phyloP scores from a whole-genome alignment of 1,284 basidiomycete species.

The Ustilago vetiveriae region DNA sequence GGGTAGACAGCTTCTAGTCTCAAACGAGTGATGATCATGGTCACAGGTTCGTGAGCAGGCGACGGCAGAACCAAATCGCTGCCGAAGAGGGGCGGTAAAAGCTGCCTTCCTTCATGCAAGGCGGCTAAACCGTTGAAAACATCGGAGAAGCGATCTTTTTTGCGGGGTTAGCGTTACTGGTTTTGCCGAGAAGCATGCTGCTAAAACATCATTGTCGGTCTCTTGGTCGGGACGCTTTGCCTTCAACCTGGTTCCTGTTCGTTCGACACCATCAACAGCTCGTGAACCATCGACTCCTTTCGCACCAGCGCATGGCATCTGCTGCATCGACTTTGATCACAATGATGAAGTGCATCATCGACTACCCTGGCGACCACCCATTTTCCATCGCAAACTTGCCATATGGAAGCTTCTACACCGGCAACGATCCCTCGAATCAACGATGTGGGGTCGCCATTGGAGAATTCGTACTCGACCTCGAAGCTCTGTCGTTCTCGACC shows the following conservation, averaged over 20 bases:
- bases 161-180: not conserved
- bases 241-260: not conserved
- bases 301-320: no score
- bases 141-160: not conserved
- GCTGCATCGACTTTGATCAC: no score
- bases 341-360: slow-evolving; percentile 19
- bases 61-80: not conserved
- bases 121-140: not conserved
- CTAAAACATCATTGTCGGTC: no score
- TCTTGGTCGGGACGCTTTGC: not conserved
- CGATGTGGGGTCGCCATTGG: slow-evolving; percentile 45
- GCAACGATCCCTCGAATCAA: not conserved
- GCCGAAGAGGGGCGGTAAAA: no score
- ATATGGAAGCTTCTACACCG: slow-evolving; percentile 46
- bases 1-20: no score
- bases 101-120: no score
- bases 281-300: no score
- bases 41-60: no score
- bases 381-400: slow-evolving; percentile 54
- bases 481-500: slow-evolving; percentile 19
- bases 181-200: not conserved
- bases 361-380: slow-evolving; percentile 23
- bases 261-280: not conserved
- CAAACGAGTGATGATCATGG: no score
- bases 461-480: slow-evolving; percentile 46